Evolutionary conservation across 106 monocot species (phyloP), one percentile per base, ranked within the genome.

Genomic region (Triglochin maritima): DNA sequence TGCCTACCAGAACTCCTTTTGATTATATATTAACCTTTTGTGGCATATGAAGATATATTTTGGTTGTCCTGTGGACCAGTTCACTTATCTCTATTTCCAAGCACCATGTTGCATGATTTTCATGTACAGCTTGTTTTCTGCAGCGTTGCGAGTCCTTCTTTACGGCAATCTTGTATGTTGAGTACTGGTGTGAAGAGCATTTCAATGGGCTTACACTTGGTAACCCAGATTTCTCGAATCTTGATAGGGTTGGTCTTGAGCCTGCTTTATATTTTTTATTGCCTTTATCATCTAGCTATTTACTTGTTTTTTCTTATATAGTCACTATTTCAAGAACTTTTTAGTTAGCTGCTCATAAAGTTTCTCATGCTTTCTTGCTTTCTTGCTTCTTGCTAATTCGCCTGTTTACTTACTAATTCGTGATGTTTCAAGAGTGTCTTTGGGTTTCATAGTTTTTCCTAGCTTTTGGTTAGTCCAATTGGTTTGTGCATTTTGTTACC

Each of bases 141-240:
- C 78, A 96, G 95, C 75, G 72, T 46, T 90, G 87, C 73, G 87
- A 83, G 50, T 90, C 81, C 69, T 88, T 88, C 59, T 96, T 90
- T 61, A 88, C 90, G 61, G 83, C 90, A 62, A 72, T 91, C 66
- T 69, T 96, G 86, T 95, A 87, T 80, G 79, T 83, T 0, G 94
- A 95, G 71, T 76, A 90, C 56, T 95, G 94, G 94, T 95, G 94
- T 71, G 90, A 95, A 69, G 94, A 90, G 52, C 73, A 90, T 76
- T 95, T 90, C 66, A 79, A 78, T 61, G 17, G 75, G 53, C 79
- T 96, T 46, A 68, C 71, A 7, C 72, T 96, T 66, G 95, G 95
- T 50, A 50, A 60, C 47, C 85, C 95, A 56, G 90, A 96, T 68
- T 91, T 84, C 72, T 96, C 95, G 0, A 72, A 81, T 61, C 53